Base-by-base conservation (phyloP, 2,329 filamentous ascomycete genomes). In the Tolypocladium amazonense region DNA sequence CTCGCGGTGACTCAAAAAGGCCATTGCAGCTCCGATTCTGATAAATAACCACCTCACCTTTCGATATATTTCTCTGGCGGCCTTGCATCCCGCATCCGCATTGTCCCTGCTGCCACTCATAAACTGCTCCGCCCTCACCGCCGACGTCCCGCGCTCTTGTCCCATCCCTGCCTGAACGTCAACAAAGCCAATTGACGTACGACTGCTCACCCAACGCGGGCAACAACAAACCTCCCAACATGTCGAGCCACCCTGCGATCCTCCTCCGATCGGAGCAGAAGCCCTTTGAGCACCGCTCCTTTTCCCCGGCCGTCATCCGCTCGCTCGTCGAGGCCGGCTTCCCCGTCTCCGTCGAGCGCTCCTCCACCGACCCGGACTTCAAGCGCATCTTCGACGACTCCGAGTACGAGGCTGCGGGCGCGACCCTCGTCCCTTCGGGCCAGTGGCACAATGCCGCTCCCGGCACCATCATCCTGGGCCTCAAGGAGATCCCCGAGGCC, bases 401-500 rank as follows among this genome's bases (percentile, higher is more conserved):
- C 50, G 85, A 88, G 69, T 88, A 85, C 66, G 79, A 81, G 72
- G 76, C 80, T 61, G 79, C 81, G 38, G 88, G 88, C 56, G 86
- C 86, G 53, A 81, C 77, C 18, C 77, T 92, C 27, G 84, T 91
- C 18, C 79, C 82, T 18, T 81, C 84, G 64, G 84, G 87, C 50
- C 83, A 80, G 56, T 92, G 88, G 88, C 78, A 79, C 58, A 78
- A 88, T 60, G 88, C 84, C 1, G 85, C 88, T 45, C 75, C 78
- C 64, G 85, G 89, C 63, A 80, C 88, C 69, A 84, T 91, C 67
- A 86, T 92, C 62, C 75, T 92, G 60, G 89, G 89, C 47, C 79
- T 92, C 61, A 92, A 92, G 81, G 89, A 92, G 76, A 80, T 92
- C 14, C 81, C 92, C 58, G 84, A 88, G 76, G 88, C 93, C 71